Conservation (phyloP, 768 basidiomycete genomes). For the Boletus bicolor region DNA sequence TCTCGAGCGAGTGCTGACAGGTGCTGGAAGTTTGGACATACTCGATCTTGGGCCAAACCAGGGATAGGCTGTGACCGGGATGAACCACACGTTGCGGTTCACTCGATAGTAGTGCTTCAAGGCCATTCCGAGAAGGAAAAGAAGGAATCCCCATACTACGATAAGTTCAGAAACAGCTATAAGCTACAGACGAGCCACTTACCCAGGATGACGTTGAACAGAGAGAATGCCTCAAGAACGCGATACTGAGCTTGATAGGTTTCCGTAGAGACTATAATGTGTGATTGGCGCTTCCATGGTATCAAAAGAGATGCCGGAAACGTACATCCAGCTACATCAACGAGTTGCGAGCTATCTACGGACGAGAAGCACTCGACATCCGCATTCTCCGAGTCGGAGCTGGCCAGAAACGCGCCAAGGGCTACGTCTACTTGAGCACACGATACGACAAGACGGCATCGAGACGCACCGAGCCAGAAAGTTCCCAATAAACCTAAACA, state of each 20-base stretch:
- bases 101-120: slow-evolving; percentile 43
- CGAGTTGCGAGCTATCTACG: slow-evolving; percentile 45
- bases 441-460: not conserved
- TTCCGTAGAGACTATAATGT: slow-evolving; percentile 66
- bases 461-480: slow-evolving; percentile 71
- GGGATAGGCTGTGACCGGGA: slow-evolving; percentile 65
- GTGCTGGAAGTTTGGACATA: slow-evolving; percentile 41
- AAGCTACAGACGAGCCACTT: slow-evolving; percentile 24
- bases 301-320: slow-evolving; percentile 14
- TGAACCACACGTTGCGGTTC: slow-evolving; percentile 58
- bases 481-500: slow-evolving; percentile 68
- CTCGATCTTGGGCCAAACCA: slow-evolving; percentile 56
- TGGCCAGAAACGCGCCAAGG: slow-evolving; percentile 67
- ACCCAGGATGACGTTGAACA: slow-evolving; percentile 75
- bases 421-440: slow-evolving; percentile 40
- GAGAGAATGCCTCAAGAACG: slow-evolving; percentile 74
- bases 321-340: slow-evolving; percentile 67
- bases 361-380: slow-evolving; percentile 81
- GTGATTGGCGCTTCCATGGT: not conserved
- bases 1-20: slow-evolving; percentile 38
- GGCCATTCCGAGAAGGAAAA: slow-evolving; percentile 44
- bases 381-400: slow-evolving; percentile 74
- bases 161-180: slow-evolving; percentile 8
- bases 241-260: slow-evolving; percentile 89
- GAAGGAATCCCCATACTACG: slow-evolving; percentile 48